These are phyloP conservation scores for Panaeolus cyanescens DNA, from an alignment of 768 basidiomycete genomes.

Conservation along the genomic window DNA sequence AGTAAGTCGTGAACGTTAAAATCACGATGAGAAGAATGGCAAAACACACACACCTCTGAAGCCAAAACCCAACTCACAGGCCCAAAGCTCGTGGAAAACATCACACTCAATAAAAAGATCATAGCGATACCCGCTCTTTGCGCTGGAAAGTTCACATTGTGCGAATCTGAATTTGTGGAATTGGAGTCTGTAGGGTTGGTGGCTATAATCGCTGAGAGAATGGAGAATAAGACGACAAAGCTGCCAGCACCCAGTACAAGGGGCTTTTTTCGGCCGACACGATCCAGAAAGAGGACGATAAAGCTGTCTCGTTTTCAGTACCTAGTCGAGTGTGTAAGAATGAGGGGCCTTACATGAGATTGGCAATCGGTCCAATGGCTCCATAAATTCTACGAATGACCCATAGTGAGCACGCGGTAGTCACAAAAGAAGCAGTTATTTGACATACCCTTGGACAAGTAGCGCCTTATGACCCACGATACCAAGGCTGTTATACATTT, in stretches of 20 bases:
- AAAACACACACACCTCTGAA: constrained; percentile 46
- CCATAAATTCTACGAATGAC: constrained; percentile 45
- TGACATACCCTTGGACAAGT: constrained; percentile 51
- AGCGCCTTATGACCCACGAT: constrained; percentile 46
- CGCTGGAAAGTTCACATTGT: constrained; percentile 29
- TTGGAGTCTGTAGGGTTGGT: constrained; percentile 42
- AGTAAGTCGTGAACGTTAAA: neutral
- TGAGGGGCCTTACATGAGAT: constrained; percentile 43
- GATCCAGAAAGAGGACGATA: constrained; percentile 58
- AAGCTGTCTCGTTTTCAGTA: constrained; percentile 36
- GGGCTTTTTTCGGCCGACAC: constrained; percentile 62
- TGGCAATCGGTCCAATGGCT: constrained; percentile 55
- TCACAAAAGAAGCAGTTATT: neutral
- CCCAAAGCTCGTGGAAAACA: constrained; percentile 56
- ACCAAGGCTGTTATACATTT: constrained; percentile 59
- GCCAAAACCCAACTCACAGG: constrained; percentile 66
- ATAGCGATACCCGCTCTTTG: constrained; percentile 61
- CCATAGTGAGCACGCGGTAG: neutral
- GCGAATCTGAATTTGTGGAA: too few relatives aligned
- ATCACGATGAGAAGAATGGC: neutral
- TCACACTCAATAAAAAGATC: constrained; percentile 57
- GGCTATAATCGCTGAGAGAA: constrained; percentile 54
- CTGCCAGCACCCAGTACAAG: constrained; percentile 57
- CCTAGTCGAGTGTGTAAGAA: neutral
- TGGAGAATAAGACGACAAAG: constrained; percentile 54